phyloP scores from a whole-genome alignment of 2,329 filamentous ascomycete genomes.

The Fusarium virguliforme region DNA sequence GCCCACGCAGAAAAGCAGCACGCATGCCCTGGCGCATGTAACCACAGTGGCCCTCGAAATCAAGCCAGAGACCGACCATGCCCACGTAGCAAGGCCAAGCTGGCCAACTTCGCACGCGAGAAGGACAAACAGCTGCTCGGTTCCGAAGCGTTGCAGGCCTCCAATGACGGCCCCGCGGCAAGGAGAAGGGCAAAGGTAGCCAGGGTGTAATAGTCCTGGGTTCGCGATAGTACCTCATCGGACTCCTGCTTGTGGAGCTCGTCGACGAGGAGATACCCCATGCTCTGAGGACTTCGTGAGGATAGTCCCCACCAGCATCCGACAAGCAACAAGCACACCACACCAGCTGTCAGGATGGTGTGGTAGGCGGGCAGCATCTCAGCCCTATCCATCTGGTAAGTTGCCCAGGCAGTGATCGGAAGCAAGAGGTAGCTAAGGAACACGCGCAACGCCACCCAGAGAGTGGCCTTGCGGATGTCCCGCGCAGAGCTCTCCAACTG shows the following conservation, averaged over 20 bases:
- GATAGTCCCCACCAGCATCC: slow-evolving; percentile 53
- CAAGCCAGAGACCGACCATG: slow-evolving; percentile 67
- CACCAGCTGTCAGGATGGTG: slow-evolving; percentile 53
- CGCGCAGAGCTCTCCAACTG: slow-evolving; percentile 21
- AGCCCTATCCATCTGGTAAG: slow-evolving; percentile 74
- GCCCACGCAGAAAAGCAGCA: slow-evolving; percentile 57
- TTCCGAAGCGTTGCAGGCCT: slow-evolving; percentile 35
- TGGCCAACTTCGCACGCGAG: slow-evolving; percentile 40
- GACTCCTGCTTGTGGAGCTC: slow-evolving; percentile 78
- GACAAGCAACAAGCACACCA: slow-evolving; percentile 45
- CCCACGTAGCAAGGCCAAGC: slow-evolving; percentile 63
- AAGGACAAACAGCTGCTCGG: slow-evolving; percentile 29
- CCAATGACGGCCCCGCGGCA: slow-evolving; percentile 37
- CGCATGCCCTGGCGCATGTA: slow-evolving; percentile 15
- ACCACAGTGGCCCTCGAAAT: slow-evolving; percentile 20
- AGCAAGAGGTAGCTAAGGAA: slow-evolving; percentile 84
- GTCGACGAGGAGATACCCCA: slow-evolving; percentile 57
- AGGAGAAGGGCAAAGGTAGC: slow-evolving; percentile 39
- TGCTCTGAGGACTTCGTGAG: slow-evolving; percentile 39
- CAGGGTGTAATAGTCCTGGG: slow-evolving; percentile 66
- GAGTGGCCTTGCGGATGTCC: slow-evolving; percentile 59
- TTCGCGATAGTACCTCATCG: slow-evolving; percentile 56
- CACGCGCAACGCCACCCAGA: slow-evolving; percentile 73
- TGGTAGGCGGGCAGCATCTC: slow-evolving; percentile 46
- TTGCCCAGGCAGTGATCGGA: slow-evolving; percentile 79